phyloP scores from a whole-genome alignment of 2,329 filamentous ascomycete genomes.

The Aspergillus tubingensis region DNA sequence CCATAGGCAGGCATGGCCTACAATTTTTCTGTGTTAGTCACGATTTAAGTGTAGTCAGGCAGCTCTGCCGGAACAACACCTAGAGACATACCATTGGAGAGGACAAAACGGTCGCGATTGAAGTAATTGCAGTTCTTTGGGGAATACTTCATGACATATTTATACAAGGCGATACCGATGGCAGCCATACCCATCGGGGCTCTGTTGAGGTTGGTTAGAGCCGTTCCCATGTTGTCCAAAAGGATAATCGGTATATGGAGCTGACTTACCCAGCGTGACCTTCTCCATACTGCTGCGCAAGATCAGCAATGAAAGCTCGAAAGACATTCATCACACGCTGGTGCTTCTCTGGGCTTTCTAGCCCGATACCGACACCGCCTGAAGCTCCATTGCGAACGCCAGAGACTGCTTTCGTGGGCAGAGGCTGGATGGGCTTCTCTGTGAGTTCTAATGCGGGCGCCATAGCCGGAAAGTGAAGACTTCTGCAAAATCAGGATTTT shows the following conservation, averaged over 20 bases:
- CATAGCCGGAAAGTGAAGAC: too few relatives aligned
- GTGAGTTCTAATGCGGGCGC: too few relatives aligned
- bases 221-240: not conserved
- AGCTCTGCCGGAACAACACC: too few relatives aligned
- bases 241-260: not conserved
- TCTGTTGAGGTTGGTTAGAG: constrained; percentile 28
- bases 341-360: constrained; percentile 18
- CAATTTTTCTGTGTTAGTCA: too few relatives aligned
- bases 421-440: too few relatives aligned
- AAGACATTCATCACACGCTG: constrained; percentile 62
- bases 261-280: constrained; percentile 63
- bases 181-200: constrained; percentile 51
- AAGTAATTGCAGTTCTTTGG: constrained; percentile 44
- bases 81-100: constrained; percentile 39
- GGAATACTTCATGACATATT: constrained; percentile 47
- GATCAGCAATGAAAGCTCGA: constrained; percentile 64
- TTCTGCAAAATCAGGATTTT: too few relatives aligned
- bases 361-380: too few relatives aligned
- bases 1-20: constrained; percentile 33
- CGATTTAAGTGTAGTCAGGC: too few relatives aligned
- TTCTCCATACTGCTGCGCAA: constrained; percentile 70
- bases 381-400: too few relatives aligned
- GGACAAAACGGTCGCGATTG: constrained; percentile 48
- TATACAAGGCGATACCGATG: constrained; percentile 47
- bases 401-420: too few relatives aligned